Evolutionary conservation across 2,329 filamentous ascomycete genomes (phyloP).

Genomic region (Grosmannia clavigera): DNA sequence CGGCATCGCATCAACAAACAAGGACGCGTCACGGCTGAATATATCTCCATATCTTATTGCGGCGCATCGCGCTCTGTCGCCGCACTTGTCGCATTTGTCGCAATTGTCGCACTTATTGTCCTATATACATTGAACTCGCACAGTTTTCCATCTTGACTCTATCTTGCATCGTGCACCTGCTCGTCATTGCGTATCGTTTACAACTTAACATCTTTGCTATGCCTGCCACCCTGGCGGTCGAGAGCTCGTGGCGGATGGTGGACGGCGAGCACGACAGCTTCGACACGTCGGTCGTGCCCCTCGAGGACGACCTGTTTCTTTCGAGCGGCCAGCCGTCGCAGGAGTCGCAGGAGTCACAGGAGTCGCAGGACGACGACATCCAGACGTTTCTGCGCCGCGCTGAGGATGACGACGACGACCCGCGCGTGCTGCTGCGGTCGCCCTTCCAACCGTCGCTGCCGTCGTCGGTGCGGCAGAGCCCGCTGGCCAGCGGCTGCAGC

Average conservation of each 20-base stretch:
- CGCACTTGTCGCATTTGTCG: no score
- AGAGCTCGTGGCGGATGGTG: slow-evolving; percentile 48
- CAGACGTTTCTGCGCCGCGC: slow-evolving; percentile 39
- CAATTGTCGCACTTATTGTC: no score
- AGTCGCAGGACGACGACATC: slow-evolving; percentile 43
- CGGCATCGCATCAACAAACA: no score
- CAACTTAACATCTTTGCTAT: neutral
- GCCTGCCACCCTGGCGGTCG: slow-evolving; percentile 25
- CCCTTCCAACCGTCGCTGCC: slow-evolving; percentile 43
- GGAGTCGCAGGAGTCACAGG: slow-evolving; percentile 23
- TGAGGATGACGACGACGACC: slow-evolving; percentile 35
- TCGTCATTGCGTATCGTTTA: no score
- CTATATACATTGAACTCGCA: no score
- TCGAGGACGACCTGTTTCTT: slow-evolving; percentile 26
- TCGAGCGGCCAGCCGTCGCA: slow-evolving; percentile 35
- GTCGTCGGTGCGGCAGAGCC: slow-evolving; percentile 19
- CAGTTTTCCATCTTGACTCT: no score
- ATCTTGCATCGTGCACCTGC: no score
- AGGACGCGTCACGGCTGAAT: no score
- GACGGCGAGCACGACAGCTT: slow-evolving; percentile 50
- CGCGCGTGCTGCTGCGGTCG: slow-evolving; percentile 37
- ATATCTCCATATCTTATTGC: no score
- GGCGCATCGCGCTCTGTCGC: no score
- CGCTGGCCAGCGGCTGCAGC: slow-evolving; percentile 8
- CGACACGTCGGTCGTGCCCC: slow-evolving; percentile 39